Conservation (phyloP, 148 eudicot genomes). For the Spergularia bocconei region DNA sequence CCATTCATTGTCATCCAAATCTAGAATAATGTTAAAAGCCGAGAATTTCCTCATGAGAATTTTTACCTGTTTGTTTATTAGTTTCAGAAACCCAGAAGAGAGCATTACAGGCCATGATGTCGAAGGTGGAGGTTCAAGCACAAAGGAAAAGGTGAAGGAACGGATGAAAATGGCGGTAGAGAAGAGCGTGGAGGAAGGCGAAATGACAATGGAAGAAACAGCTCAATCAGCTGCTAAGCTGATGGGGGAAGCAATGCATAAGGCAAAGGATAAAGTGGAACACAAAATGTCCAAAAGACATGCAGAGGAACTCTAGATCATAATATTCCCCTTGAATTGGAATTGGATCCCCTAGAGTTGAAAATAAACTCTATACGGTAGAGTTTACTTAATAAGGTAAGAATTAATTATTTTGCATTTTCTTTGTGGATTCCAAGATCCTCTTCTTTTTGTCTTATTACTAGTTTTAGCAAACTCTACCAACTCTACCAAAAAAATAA, state of each 20-base stretch:
- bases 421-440: too few relatives aligned
- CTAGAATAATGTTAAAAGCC: too few relatives aligned
- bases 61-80: not conserved
- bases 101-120: not conserved
- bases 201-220: constrained; percentile 33
- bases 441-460: too few relatives aligned
- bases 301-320: constrained; percentile 17
- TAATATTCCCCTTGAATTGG: too few relatives aligned
- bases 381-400: too few relatives aligned
- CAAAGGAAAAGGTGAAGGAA: constrained; percentile 10
- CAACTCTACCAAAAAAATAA: too few relatives aligned
- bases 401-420: too few relatives aligned
- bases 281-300: constrained; percentile 17
- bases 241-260: constrained; percentile 33
- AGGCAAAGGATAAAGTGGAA: constrained; percentile 39
- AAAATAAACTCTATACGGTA: too few relatives aligned
- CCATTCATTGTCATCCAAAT: too few relatives aligned
- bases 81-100: constrained; percentile 27
- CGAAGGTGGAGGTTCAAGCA: constrained; percentile 9
- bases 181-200: constrained; percentile 32
- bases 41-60: too few relatives aligned
- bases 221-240: constrained; percentile 38
- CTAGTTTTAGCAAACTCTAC: too few relatives aligned
- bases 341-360: too few relatives aligned
- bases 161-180: constrained; percentile 30